Conservation (phyloP, 331 rosid species). For the Quercus lobata region DNA sequence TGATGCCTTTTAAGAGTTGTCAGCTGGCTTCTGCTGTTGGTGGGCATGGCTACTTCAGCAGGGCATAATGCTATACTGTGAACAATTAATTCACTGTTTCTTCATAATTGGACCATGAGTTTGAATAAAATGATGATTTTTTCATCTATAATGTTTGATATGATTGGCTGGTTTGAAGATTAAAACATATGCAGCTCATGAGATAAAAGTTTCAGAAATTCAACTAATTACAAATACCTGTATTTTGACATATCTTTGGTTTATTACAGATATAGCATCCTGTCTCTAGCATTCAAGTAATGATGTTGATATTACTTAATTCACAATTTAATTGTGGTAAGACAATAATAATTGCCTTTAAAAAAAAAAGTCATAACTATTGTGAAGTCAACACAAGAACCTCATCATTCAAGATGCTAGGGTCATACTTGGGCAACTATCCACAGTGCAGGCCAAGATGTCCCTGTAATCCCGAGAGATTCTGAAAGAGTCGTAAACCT, state of each 20-base stretch:
- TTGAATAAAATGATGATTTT: not conserved
- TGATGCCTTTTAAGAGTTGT: too few relatives aligned
- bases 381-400: not conserved
- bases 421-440: slow-evolving; percentile 53
- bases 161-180: too few relatives aligned
- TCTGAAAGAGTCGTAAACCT: slow-evolving; percentile 60
- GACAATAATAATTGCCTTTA: not conserved
- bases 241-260: not conserved
- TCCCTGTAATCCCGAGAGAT: slow-evolving; percentile 62
- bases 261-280: not conserved
- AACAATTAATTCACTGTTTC: not conserved
- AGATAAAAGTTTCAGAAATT: too few relatives aligned
- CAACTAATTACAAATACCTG: too few relatives aligned
- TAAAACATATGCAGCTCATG: too few relatives aligned
- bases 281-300: not conserved
- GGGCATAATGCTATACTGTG: not conserved
- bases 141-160: too few relatives aligned
- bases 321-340: not conserved
- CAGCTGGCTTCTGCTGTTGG: too few relatives aligned
- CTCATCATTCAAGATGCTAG: slow-evolving; percentile 38
- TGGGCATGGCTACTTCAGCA: too few relatives aligned
- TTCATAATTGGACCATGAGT: not conserved
- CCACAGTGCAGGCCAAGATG: slow-evolving; percentile 68
- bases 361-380: not conserved
- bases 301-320: not conserved